Percentiles rank a stretch among this genome's conserved stretches.
Evolutionary conservation across 192 early-diverging fungal species (phyloP).

Genomic region (Backusella mclennaniae): DNA sequence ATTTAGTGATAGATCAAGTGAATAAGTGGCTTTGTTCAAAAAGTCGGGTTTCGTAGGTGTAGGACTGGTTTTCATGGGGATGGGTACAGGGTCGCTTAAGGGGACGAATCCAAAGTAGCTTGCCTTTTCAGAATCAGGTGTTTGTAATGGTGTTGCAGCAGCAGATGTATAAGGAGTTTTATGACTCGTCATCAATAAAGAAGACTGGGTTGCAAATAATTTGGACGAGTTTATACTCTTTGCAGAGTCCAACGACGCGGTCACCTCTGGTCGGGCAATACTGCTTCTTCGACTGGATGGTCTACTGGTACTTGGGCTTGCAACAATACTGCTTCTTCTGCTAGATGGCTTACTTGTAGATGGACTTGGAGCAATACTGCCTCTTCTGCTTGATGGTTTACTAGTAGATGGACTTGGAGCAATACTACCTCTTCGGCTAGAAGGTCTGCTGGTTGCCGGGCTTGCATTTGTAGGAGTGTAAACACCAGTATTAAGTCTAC

Average conservation of each 20-base stretch:
- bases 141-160: slow-evolving; percentile 7
- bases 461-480: background rate
- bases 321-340: background rate
- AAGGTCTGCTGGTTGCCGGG: background rate
- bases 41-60: background rate
- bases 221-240: background rate
- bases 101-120: background rate
- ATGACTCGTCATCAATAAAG: background rate
- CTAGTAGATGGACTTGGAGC: background rate
- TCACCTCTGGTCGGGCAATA: background rate
- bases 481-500: slow-evolving; percentile 8
- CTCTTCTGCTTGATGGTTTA: background rate
- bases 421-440: background rate
- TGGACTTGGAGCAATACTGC: background rate
- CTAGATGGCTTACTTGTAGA: background rate
- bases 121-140: background rate
- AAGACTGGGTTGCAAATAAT: slow-evolving; percentile 4
- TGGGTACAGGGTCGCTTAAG: background rate
- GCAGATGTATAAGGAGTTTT: slow-evolving; percentile 24
- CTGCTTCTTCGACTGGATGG: background rate
- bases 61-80: background rate
- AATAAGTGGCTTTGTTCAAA: background rate
- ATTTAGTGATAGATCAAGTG: background rate
- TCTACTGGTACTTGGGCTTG: background rate
- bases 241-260: background rate